phyloP scores from a whole-genome alignment of 257 asterid genomes.

The Primulina eburnea region DNA sequence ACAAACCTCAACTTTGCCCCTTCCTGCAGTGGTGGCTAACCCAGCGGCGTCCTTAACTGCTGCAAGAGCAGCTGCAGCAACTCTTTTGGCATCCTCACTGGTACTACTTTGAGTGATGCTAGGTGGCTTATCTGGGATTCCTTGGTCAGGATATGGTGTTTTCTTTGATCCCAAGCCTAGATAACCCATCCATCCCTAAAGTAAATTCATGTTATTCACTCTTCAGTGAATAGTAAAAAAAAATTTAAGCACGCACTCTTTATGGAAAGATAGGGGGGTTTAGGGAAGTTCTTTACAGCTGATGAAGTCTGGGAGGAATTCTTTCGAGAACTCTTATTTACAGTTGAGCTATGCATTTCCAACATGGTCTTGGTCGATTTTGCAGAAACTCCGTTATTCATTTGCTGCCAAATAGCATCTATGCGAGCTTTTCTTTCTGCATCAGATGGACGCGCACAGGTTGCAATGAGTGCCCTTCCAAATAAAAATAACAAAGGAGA shows the following conservation, averaged over 20 bases:
- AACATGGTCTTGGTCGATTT: slow-evolving; percentile 57
- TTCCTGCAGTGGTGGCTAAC: slow-evolving; percentile 44
- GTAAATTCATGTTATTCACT: slow-evolving; percentile 8
- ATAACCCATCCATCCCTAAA: slow-evolving; percentile 76
- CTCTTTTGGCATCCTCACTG: slow-evolving; percentile 62
- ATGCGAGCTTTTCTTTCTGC: slow-evolving; percentile 79
- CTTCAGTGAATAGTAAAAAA: slow-evolving; percentile 25
- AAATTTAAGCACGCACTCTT: background rate
- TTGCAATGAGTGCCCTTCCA: slow-evolving; percentile 5
- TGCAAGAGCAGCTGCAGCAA: slow-evolving; percentile 92
- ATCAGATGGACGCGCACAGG: slow-evolving; percentile 20
- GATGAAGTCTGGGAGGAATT: slow-evolving; percentile 42
- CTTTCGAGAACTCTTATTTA: slow-evolving; percentile 37
- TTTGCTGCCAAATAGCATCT: slow-evolving; percentile 88
- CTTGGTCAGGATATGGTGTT: slow-evolving; percentile 38
- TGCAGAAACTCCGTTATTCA: slow-evolving; percentile 79
- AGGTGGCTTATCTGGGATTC: slow-evolving; percentile 31
- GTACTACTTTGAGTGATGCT: slow-evolving; percentile 32
- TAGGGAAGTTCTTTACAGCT: slow-evolving; percentile 33
- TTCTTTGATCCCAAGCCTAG: slow-evolving; percentile 73
- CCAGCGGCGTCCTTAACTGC: slow-evolving; percentile 81
- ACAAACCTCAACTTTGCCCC: slow-evolving; percentile 81
- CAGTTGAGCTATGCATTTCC: slow-evolving; percentile 35
- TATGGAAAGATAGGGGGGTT: slow-evolving; percentile 22
- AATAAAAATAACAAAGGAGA: background rate